A percentile compares a stretch with the other conserved stretches of the same genome.
Evolutionary conservation across 345 rosid genomes (phyloP).

Genomic region (Gossypium mustelinum): DNA sequence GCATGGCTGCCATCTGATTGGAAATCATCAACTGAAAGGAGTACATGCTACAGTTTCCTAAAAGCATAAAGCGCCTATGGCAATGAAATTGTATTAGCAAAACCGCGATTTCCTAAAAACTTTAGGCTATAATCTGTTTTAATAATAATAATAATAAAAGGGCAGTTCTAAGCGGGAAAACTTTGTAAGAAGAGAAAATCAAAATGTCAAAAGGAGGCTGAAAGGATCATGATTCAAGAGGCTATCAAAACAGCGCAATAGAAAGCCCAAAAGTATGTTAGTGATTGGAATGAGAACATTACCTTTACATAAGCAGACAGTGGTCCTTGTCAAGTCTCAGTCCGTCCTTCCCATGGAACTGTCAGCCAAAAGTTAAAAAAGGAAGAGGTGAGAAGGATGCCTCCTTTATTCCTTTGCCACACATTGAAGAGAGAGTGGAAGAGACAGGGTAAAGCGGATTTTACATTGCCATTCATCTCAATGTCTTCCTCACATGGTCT

Average conservation of each 20-base stretch:
- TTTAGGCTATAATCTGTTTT: not conserved
- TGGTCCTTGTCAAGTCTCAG: constrained; percentile 6
- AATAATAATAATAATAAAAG: not conserved
- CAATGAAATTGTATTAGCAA: not conserved
- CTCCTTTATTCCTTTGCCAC: constrained; percentile 24
- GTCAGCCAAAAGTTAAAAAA: constrained; percentile 4
- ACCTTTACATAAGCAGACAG: constrained; percentile 22
- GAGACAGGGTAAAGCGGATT: constrained; percentile 7
- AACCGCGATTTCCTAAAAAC: not conserved
- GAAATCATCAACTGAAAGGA: not conserved
- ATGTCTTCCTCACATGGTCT: constrained; percentile 11
- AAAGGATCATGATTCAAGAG: constrained; percentile 5
- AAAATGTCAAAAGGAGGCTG: not conserved
- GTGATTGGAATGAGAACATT: constrained; percentile 21
- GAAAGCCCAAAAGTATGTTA: not conserved
- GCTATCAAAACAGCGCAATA: constrained; percentile 11
- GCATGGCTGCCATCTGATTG: not conserved
- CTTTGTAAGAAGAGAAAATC: not conserved
- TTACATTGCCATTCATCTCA: not conserved
- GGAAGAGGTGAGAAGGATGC: constrained; percentile 19
- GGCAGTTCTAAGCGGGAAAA: not conserved
- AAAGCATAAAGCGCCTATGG: not conserved
- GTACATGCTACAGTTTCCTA: not conserved
- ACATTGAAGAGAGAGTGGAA: constrained; percentile 2
- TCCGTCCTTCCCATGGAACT: constrained; percentile 9